A percentile compares a stretch with the other conserved stretches of the same genome.
These are phyloP conservation scores for Kuraishia ogatae DNA, from an alignment of 805 yeast species.

Conservation along the genomic window DNA sequence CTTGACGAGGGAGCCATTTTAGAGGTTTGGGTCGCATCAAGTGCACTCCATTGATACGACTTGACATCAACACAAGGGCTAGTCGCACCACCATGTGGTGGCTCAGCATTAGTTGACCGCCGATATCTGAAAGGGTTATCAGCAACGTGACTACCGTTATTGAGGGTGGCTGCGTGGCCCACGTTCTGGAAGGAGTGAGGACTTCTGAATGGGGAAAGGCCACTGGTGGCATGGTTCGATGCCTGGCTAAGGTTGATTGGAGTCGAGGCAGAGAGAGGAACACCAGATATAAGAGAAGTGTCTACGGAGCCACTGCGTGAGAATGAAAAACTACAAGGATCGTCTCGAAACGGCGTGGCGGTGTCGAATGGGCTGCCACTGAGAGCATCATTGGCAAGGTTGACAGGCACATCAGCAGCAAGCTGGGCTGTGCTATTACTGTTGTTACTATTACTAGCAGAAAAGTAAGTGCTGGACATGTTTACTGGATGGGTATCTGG, in stretches of 20 bases:
- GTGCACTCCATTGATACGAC: no score
- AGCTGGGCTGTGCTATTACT: no score
- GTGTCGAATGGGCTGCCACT: background rate
- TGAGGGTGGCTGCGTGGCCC: background rate
- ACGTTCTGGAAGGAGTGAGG: background rate
- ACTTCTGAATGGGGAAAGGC: background rate
- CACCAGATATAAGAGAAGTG: background rate
- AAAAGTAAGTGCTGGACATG: background rate
- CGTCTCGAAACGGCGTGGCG: background rate
- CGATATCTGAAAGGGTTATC: background rate
- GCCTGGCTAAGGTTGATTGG: background rate
- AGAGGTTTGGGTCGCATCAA: no score
- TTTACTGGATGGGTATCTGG: background rate
- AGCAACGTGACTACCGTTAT: no score
- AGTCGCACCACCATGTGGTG: no score
- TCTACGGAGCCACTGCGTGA: background rate
- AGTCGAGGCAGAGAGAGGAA: background rate
- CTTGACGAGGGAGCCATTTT: no score
- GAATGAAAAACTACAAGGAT: background rate
- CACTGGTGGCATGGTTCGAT: background rate
- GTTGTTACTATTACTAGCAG: background rate
- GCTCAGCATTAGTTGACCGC: no score
- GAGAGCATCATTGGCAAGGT: background rate
- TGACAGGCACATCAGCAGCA: background rate
- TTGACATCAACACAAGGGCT: no score